Conservation (phyloP, 2,329 filamentous ascomycete species). For the Stachybotrys elegans region DNA sequence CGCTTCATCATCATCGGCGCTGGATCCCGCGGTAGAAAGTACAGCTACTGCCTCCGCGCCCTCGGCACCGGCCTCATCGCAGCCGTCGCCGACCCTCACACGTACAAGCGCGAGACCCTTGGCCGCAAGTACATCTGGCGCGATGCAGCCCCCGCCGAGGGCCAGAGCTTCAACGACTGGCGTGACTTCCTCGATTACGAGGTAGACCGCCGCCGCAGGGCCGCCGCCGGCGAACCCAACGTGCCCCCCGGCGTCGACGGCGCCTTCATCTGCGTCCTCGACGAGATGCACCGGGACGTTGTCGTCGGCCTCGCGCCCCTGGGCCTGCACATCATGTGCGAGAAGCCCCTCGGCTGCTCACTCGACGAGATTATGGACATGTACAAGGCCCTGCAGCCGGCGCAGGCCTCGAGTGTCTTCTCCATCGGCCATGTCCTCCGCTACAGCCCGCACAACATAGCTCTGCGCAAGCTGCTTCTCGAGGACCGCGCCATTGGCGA, state of each 20-base stretch:
- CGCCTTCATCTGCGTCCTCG: slow-evolving; percentile 64
- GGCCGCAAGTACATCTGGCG: slow-evolving; percentile 72
- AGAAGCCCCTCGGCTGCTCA: slow-evolving; percentile 85
- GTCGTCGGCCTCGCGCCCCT: slow-evolving; percentile 66
- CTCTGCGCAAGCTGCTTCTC: slow-evolving; percentile 73
- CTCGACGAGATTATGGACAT: slow-evolving; percentile 75
- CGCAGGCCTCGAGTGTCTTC: slow-evolving; percentile 51
- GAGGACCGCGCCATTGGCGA: slow-evolving; percentile 76
- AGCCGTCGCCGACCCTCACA: slow-evolving; percentile 76
- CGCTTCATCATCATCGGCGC: slow-evolving; percentile 78
- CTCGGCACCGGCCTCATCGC: slow-evolving; percentile 64
- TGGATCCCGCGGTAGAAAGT: slow-evolving; percentile 71
- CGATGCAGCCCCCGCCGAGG: slow-evolving; percentile 39
- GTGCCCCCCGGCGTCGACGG: slow-evolving; percentile 56
- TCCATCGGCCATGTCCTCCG: slow-evolving; percentile 90
- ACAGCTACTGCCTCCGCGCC: slow-evolving; percentile 62
- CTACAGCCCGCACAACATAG: slow-evolving; percentile 88
- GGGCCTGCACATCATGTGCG: slow-evolving; percentile 81
- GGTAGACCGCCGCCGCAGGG: slow-evolving; percentile 49
- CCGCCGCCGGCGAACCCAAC: slow-evolving; percentile 38
- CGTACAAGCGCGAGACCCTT: slow-evolving; percentile 69
- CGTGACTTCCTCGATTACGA: slow-evolving; percentile 72
- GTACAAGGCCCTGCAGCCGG: slow-evolving; percentile 49
- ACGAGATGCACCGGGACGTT: slow-evolving; percentile 83
- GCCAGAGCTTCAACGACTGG: slow-evolving; percentile 71